Evolutionary conservation across 176 grass and related monocot genomes (phyloP), one percentile per base, ranked within the genome.

Genomic region (Lolium perenne): DNA sequence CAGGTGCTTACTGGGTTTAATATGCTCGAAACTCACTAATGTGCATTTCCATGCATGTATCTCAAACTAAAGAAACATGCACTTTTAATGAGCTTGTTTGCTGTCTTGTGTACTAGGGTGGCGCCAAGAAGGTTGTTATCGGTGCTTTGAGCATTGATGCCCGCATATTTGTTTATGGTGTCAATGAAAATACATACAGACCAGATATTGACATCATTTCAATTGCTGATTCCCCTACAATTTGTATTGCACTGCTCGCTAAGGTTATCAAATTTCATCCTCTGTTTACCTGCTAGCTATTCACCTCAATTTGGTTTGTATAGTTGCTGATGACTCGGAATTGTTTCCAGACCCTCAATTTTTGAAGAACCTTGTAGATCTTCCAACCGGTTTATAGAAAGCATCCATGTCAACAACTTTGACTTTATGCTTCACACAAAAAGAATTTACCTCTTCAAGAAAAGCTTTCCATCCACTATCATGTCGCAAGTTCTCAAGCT

Each of bases 141-240:
- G 92, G 87, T 83, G 92, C 87, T 76, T 90, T 90, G 51, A 94
- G 92, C 84, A 94, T 90, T 65, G 92, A 94, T 79, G 90, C 92
- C 25, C 92, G 84, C 3, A 94, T 89, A 90, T 94, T 94, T 75
- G 92, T 94, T 32, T 71, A 87, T 18, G 92, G 90, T 76, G 92
- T 94, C 38, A 94, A 94, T 4, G 87, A 88, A 79, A 85, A 87
- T 15, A 87, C 85, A 4, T 94, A 94, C 90, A 94, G 51, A 57
- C 13, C 80, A 75, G 78, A 94, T 50, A 80, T 94, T 41, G 8
- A 83, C 57, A 80, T 94, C 17, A 90, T 94, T 53, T 94, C 92
- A 82, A 86, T 92, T 71, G 92, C 92, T 51, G 91, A 90, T 74
- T 92, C 84, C 84, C 85, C 87, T 71, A 94, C 92, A 40, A 94